Percentiles rank a stretch among this genome's conserved stretches.
Evolutionary conservation across 1,284 basidiomycete genomes (phyloP).

Genomic region (Cryptococcus floricola): DNA sequence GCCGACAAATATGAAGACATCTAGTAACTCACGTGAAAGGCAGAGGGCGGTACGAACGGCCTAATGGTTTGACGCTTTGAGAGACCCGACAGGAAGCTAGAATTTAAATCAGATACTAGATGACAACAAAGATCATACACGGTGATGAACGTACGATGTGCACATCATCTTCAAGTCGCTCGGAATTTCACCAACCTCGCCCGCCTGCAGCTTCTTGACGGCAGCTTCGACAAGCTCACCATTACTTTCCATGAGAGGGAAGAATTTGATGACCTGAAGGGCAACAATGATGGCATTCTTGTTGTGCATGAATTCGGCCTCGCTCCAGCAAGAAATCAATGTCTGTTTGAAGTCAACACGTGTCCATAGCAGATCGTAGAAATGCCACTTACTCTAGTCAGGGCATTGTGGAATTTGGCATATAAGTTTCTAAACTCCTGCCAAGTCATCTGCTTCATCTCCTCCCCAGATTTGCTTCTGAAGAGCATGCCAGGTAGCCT

Average conservation of each 20-base stretch:
- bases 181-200: conserved; percentile 24
- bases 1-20: conserved; percentile 6
- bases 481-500: conserved; percentile 59
- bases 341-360: conserved; percentile 42
- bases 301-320: conserved; percentile 81
- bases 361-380: neutral
- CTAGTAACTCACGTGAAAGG: conserved; percentile 22
- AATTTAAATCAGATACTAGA: neutral
- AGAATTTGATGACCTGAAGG: conserved; percentile 81
- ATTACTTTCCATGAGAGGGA: conserved; percentile 63
- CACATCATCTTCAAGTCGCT: conserved; percentile 35
- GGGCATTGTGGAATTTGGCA: conserved; percentile 75
- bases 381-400: conserved; percentile 48
- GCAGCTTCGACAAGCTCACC: conserved; percentile 59
- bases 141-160: conserved; percentile 12
- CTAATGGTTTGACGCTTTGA: conserved; percentile 23
- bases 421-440: conserved; percentile 65
- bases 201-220: conserved; percentile 58
- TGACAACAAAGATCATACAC: neutral
- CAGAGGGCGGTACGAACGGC: conserved; percentile 21
- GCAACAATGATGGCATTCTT: conserved; percentile 87
- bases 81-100: conserved; percentile 30
- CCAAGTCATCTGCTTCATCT: conserved; percentile 59
- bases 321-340: conserved; percentile 45
- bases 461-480: conserved; percentile 51